Conservation (phyloP, 2,329 filamentous ascomycete species). For the Fusarium zealandicum region DNA sequence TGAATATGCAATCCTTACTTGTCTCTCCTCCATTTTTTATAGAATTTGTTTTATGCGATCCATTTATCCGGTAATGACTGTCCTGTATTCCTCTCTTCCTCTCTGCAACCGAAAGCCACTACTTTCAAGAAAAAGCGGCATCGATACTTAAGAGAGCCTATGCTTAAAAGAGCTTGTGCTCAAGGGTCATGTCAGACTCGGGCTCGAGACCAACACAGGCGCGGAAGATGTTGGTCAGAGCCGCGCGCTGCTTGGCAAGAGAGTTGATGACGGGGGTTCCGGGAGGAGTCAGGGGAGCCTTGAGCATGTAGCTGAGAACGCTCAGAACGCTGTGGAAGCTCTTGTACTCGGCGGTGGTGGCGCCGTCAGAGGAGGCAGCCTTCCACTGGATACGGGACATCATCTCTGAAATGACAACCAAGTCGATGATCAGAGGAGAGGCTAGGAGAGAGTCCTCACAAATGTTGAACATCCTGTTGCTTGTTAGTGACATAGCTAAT, state of each 20-base stretch:
- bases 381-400: slow-evolving; percentile 99
- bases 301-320: slow-evolving; percentile 98
- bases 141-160: too few relatives aligned
- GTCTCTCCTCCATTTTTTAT: slow-evolving; percentile 28
- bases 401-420: slow-evolving; percentile 92
- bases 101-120: slow-evolving; percentile 2
- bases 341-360: slow-evolving; percentile 73
- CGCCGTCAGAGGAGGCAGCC: slow-evolving; percentile 60
- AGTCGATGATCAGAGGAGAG: slow-evolving; percentile 95
- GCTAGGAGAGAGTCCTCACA: slow-evolving; percentile 98
- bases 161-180: slow-evolving; percentile 91
- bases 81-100: slow-evolving; percentile 10
- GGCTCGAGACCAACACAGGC: slow-evolving; percentile 96
- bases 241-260: slow-evolving; percentile 92
- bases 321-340: slow-evolving; percentile 97
- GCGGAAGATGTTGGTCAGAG: slow-evolving; percentile 97
- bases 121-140: neutral
- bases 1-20: slow-evolving; percentile 26
- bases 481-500: slow-evolving; percentile 22
- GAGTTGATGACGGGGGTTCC: slow-evolving; percentile 96
- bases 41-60: neutral
- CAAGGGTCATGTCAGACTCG: slow-evolving; percentile 97
- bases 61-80: slow-evolving; percentile 25
- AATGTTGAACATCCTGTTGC: slow-evolving; percentile 88
- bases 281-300: slow-evolving; percentile 91